Evolutionary conservation across 2,329 filamentous ascomycete species (phyloP).

Genomic region (Chalara sp.): DNA sequence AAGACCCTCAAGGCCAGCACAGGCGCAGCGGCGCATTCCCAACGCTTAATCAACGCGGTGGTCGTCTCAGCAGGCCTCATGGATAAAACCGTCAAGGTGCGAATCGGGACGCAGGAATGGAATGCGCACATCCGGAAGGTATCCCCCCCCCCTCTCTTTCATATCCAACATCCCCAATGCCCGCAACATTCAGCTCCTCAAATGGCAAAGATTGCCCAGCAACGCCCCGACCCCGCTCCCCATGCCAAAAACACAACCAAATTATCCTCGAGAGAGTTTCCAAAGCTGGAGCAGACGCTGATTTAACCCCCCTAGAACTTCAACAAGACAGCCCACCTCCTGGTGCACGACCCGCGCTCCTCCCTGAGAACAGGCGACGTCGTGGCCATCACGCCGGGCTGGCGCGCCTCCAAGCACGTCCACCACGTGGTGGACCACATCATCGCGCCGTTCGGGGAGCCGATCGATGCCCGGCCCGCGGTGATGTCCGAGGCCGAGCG

Average conservation of each 20-base stretch:
- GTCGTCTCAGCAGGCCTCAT: constrained; percentile 74
- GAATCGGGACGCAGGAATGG: constrained; percentile 64
- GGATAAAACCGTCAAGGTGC: constrained; percentile 73
- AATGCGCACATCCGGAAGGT: constrained; percentile 70
- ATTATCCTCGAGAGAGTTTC: too few relatives aligned
- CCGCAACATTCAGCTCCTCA: too few relatives aligned
- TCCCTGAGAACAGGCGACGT: constrained; percentile 71
- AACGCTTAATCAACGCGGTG: constrained; percentile 34
- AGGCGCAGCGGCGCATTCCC: not conserved
- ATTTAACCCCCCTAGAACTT: constrained; percentile 44
- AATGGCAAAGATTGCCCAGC: too few relatives aligned
- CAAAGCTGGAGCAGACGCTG: too few relatives aligned
- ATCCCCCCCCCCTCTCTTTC: constrained; percentile 1
- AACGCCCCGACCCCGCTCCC: too few relatives aligned
- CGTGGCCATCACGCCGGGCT: constrained; percentile 61
- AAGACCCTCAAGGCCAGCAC: not conserved
- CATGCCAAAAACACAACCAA: too few relatives aligned
- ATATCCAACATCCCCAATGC: too few relatives aligned
- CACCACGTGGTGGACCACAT: constrained; percentile 70
- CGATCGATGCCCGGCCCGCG: constrained; percentile 56
- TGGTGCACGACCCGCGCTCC: constrained; percentile 73
- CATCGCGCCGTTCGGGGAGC: constrained; percentile 61
- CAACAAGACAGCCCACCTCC: constrained; percentile 53
- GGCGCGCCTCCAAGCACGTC: constrained; percentile 59
- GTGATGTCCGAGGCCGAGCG: constrained; percentile 60